These are phyloP conservation scores for Sugiyamaella castrensis DNA, from an alignment of 1,139 yeast species.

Conservation along the genomic window DNA sequence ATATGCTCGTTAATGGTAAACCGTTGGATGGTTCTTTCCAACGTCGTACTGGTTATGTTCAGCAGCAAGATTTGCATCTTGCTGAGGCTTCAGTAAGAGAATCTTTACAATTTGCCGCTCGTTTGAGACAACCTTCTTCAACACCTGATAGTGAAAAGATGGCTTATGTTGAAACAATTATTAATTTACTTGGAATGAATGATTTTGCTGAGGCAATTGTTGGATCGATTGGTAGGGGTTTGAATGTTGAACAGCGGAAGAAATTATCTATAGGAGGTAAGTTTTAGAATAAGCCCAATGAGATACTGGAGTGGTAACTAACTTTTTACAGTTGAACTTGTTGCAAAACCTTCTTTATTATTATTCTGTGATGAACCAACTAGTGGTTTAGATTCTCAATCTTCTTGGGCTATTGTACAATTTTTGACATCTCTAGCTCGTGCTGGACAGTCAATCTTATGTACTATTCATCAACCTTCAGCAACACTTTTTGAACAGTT, in stretches of 20 bases:
- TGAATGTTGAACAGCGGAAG: conserved; percentile 65
- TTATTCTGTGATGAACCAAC: conserved; percentile 58
- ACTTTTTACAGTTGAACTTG: conserved; percentile 59
- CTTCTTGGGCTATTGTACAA: conserved; percentile 56
- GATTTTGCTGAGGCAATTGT: conserved; percentile 62
- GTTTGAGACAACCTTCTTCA: conserved; percentile 52
- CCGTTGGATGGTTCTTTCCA: conserved; percentile 53
- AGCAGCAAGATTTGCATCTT: conserved; percentile 63
- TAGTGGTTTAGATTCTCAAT: conserved; percentile 58
- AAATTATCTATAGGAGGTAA: conserved; percentile 64
- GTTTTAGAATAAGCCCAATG: too few species aligned
- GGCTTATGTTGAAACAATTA: conserved; percentile 59
- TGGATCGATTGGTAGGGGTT: conserved; percentile 56
- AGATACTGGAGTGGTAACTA: too few species aligned
- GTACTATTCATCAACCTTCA: conserved; percentile 60
- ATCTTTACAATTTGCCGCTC: conserved; percentile 58
- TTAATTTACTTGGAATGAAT: conserved; percentile 55
- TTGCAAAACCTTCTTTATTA: conserved; percentile 52
- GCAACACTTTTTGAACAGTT: conserved; percentile 53
- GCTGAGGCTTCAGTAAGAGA: conserved; percentile 59
- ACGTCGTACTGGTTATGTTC: conserved; percentile 63
- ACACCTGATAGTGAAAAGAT: conserved; percentile 50
- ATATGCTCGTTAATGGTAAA: conserved; percentile 59
- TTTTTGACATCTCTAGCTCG: conserved; percentile 50
- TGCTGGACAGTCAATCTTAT: conserved; percentile 55